Base-by-base conservation (phyloP, 768 basidiomycete species). In the Fomitopsis serialis region DNA sequence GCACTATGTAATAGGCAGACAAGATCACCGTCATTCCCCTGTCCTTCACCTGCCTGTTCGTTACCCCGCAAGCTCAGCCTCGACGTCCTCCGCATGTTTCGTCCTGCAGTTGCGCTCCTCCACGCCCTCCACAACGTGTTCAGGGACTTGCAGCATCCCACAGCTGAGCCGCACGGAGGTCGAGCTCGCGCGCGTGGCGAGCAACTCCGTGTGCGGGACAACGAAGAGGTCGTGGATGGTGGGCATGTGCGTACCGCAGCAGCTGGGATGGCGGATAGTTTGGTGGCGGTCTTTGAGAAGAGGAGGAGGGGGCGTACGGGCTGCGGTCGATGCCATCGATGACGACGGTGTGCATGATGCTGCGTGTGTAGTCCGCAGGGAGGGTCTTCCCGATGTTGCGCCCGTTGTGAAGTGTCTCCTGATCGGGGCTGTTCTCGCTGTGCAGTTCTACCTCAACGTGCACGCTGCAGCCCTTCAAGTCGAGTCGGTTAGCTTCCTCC, bases 211-310 rank as follows among this genome's bases (percentile, higher is more conserved):
- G 63, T 87, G 77, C 22, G 87, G 82, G 42, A 87, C 66, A 42
- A 90, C 68, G 72, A 89, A 85, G 48, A 90, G 76, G 60, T 85
- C 83, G 57, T 85, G 76, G 46, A 94, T 77, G 49, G 82, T 82
- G 6, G 92, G 88, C 50, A 87, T 76, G 66, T 97, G 94, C 15
- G 92, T 91, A 10, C 89, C 87, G 52, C 87, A 89, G 68, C 91
- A 91, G 50, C 86, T 88, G 55, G n/a, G n/a, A n/a, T n/a, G n/a
- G n/a, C 35, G 60, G 12, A n/a, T 22, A 35, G 43, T 1, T 32
- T 4, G 2, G 22, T 17, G 34, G 17, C 2, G 22, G 50, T 21
- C 46, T 36, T 59, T 68, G 48, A 43, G 58, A 37, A 58, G 8
- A 24, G 34, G n/a, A n/a, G 45, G 45, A 24, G 44, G 47, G 46